Percentiles rank a stretch among this genome's conserved stretches.
Evolutionary conservation across 164 flowering plant species (phyloP).

Genomic region (Stephania cephalantha): DNA sequence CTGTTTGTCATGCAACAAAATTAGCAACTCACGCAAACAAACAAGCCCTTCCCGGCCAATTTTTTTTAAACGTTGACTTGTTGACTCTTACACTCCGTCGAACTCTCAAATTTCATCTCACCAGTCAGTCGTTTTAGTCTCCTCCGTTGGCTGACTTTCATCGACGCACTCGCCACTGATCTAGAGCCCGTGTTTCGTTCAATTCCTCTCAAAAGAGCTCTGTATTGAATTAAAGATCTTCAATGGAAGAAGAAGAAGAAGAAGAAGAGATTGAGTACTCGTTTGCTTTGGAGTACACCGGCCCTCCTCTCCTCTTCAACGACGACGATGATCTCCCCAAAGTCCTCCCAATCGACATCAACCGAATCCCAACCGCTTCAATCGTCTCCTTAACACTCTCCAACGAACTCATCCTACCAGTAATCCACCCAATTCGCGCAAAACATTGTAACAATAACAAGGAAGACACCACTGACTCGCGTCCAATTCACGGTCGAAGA

Average conservation of each 20-base stretch:
- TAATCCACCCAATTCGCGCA: conserved; percentile 53
- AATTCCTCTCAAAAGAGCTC: too few relatives aligned
- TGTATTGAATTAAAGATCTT: too few relatives aligned
- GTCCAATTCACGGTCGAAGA: conserved; percentile 32
- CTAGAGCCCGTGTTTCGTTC: background rate
- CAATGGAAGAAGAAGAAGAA: background rate
- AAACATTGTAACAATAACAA: conserved; percentile 14
- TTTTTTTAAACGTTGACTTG: too few relatives aligned
- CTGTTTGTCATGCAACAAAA: too few relatives aligned
- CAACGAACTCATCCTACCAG: conserved; percentile 32
- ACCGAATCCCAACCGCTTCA: conserved; percentile 52
- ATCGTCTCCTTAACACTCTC: conserved; percentile 24
- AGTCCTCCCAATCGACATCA: conserved; percentile 53
- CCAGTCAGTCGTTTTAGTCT: too few relatives aligned
- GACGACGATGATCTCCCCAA: conserved; percentile 35
- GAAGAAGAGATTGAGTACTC: conserved; percentile 51
- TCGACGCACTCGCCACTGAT: too few relatives aligned
- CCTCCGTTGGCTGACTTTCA: too few relatives aligned
- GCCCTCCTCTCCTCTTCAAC: conserved; percentile 45
- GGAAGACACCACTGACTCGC: conserved; percentile 24
- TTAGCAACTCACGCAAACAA: too few relatives aligned
- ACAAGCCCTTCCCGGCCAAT: too few relatives aligned
- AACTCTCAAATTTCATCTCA: too few relatives aligned
- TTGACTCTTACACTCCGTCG: too few relatives aligned
- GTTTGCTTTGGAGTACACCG: conserved; percentile 67